phyloP scores from a whole-genome alignment of 164 flowering plant genomes.

The Annona cherimola region DNA sequence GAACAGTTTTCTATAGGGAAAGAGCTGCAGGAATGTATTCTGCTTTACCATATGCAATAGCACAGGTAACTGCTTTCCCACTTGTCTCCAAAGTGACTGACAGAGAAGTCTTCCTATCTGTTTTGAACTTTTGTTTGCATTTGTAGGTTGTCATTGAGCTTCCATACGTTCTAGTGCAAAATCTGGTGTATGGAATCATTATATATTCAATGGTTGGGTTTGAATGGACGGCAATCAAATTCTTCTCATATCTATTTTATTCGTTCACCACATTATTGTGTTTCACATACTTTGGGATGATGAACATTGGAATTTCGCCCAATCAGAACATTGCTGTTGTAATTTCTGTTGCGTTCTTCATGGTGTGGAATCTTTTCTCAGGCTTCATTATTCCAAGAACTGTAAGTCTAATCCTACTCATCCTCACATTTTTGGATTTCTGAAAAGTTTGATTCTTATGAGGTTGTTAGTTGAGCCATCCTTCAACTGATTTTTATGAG shows the following conservation, averaged over 20 bases:
- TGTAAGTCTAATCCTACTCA: slow-evolving; percentile 1
- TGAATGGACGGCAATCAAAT: slow-evolving; percentile 8
- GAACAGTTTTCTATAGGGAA: slow-evolving; percentile 93
- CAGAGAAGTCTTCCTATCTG: background rate
- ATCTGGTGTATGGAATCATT: background rate
- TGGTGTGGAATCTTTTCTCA: slow-evolving; percentile 11
- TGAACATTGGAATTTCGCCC: slow-evolving; percentile 9
- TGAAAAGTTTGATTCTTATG: too few species aligned
- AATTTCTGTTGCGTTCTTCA: background rate
- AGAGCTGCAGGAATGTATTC: slow-evolving; percentile 97
- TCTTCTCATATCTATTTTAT: slow-evolving; percentile 9
- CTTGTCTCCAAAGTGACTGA: background rate
- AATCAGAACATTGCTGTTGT: slow-evolving; percentile 8
- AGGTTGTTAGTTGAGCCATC: too few species aligned
- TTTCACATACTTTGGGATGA: slow-evolving; percentile 16
- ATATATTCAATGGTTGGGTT: slow-evolving; percentile 14
- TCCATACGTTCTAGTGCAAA: slow-evolving; percentile 6
- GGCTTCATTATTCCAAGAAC: slow-evolving; percentile 10
- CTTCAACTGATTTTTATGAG: too few species aligned
- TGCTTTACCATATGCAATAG: slow-evolving; percentile 88
- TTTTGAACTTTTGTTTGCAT: background rate
- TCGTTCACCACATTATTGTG: slow-evolving; percentile 1
- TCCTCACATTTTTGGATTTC: background rate
- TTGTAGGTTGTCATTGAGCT: slow-evolving; percentile 11
- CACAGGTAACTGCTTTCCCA: slow-evolving; percentile 51